Conservation (phyloP, 2,329 filamentous ascomycete genomes). For the Fusarium goolgardi region DNA sequence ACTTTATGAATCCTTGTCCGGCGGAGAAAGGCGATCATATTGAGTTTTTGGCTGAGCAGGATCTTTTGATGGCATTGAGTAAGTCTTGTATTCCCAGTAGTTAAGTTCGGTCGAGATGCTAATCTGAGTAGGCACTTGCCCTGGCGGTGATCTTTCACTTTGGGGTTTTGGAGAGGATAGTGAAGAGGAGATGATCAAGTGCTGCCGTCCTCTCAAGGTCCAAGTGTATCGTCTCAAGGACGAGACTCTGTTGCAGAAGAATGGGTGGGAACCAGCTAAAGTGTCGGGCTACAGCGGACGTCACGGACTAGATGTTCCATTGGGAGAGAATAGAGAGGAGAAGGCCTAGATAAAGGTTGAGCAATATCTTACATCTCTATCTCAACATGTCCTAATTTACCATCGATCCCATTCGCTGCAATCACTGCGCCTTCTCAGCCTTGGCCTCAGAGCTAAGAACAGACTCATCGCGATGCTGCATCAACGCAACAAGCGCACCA, state of each 20-base stretch:
- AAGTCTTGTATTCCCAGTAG: constrained; percentile 28
- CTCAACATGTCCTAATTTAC: neutral
- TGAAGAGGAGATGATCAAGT: constrained; percentile 74
- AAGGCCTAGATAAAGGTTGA: neutral
- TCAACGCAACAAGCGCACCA: constrained; percentile 41
- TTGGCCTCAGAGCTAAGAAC: constrained; percentile 43
- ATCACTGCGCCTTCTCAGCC: constrained; percentile 40
- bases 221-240: constrained; percentile 75
- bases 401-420: too few species aligned
- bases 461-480: constrained; percentile 45
- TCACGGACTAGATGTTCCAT: constrained; percentile 42
- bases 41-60: constrained; percentile 84
- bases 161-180: constrained; percentile 81
- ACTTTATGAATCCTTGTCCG: constrained; percentile 78
- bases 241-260: constrained; percentile 59
- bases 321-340: constrained; percentile 37
- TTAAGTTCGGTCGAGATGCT: neutral
- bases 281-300: constrained; percentile 65
- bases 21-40: constrained; percentile 69
- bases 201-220: constrained; percentile 78
- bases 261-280: constrained; percentile 72
- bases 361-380: neutral
- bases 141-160: constrained; percentile 82
- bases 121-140: constrained; percentile 69
- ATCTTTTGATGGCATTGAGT: constrained; percentile 72